These are phyloP conservation scores for Magnaporthiopsis poae DNA, from an alignment of 2,329 filamentous ascomycete species.

Conservation along the genomic window DNA sequence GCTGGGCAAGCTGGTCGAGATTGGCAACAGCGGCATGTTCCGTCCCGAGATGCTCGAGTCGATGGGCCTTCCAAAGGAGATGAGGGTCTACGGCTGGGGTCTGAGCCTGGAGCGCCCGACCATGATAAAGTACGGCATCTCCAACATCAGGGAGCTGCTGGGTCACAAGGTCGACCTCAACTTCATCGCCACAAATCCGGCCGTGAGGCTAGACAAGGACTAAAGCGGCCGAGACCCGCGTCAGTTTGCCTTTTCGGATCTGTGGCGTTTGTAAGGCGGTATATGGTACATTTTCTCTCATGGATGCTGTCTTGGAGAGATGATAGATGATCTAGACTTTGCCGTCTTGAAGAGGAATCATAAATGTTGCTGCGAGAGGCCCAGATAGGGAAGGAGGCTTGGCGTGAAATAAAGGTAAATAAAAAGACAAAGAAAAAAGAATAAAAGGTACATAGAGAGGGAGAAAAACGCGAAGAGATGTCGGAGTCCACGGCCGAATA, in stretches of 20 bases:
- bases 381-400: neutral
- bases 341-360: no score
- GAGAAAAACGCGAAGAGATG: neutral
- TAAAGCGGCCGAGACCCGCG: conserved; percentile 22
- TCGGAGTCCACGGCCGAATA: no score
- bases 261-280: neutral
- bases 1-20: conserved; percentile 84
- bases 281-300: neutral
- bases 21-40: conserved; percentile 98
- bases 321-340: neutral
- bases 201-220: conserved; percentile 79
- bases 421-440: conserved; percentile 5
- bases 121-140: conserved; percentile 90
- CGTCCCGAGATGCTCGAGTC: conserved; percentile 91
- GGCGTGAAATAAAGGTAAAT: neutral
- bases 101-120: conserved; percentile 86
- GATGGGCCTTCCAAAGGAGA: conserved; percentile 76
- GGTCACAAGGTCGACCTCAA: conserved; percentile 91
- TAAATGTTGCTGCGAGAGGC: neutral
- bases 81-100: conserved; percentile 91
- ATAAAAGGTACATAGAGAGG: neutral
- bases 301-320: neutral
- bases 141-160: conserved; percentile 83
- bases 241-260: no score
- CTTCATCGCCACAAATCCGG: conserved; percentile 85